Evolutionary conservation across 352 stramenopile genomes (phyloP).

Genomic region (Phytopythium boreale): DNA sequence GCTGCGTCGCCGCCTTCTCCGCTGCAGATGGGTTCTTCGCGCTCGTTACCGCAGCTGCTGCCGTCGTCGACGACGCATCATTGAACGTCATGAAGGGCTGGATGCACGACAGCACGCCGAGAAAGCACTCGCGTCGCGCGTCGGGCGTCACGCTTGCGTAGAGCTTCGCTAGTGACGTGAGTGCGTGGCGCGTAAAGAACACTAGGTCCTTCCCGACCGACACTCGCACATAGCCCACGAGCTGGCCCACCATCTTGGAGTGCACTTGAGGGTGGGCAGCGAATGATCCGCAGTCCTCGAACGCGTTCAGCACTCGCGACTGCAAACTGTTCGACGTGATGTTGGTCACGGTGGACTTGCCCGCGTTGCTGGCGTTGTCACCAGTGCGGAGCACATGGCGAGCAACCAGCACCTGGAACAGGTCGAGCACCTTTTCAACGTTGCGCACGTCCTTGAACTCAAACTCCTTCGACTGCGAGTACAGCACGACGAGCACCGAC

Average conservation of each 20-base stretch:
- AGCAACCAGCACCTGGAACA: constrained; percentile 64
- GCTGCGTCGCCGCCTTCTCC: constrained; percentile 62
- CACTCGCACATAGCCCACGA: constrained; percentile 54
- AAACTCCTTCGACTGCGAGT: constrained; percentile 66
- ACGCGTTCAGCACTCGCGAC: constrained; percentile 78
- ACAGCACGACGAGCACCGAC: constrained; percentile 69
- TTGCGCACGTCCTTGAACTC: constrained; percentile 70
- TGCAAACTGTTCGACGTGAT: constrained; percentile 83
- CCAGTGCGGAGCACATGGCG: constrained; percentile 54
- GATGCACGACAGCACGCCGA: constrained; percentile 61
- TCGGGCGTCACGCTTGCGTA: constrained; percentile 60
- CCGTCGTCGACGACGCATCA: constrained; percentile 7
- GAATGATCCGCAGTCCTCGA: constrained; percentile 81
- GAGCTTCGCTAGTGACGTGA: constrained; percentile 73
- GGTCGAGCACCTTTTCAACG: constrained; percentile 55
- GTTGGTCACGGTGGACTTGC: constrained; percentile 40
- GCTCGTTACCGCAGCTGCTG: constrained; percentile 10
- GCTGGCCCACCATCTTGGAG: constrained; percentile 60
- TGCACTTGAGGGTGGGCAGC: constrained; percentile 58
- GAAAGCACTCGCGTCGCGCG: constrained; percentile 52
- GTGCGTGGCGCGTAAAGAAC: constrained; percentile 77
- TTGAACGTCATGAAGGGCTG: constrained; percentile 62
- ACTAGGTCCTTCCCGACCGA: constrained; percentile 47
- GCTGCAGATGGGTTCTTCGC: constrained; percentile 39
- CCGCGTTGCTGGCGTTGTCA: constrained; percentile 21